Conservation (phyloP, 108 stramenopile genomes). For the Nannochloropsis oceanica region DNA sequence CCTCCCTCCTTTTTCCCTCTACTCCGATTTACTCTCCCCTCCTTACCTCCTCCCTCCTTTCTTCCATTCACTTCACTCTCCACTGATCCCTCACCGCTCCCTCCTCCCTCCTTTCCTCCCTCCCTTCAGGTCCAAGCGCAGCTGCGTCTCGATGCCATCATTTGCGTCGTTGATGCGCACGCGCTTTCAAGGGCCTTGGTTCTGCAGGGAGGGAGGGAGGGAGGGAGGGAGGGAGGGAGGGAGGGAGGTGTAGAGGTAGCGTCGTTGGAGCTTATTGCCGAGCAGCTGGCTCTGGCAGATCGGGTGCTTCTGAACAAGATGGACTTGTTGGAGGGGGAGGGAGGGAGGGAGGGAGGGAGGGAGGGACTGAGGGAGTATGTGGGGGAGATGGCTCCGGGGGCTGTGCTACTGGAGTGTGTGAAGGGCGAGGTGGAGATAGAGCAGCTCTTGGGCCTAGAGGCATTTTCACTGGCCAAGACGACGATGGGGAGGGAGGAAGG, state of each 20-base stretch:
- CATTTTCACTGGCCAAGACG: not conserved
- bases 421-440: not conserved
- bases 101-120: not conserved
- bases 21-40: too few relatives aligned
- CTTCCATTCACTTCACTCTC: not conserved
- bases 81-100: not conserved
- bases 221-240: not conserved
- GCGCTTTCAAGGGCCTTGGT: not conserved
- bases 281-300: constrained; percentile 82
- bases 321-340: constrained; percentile 57
- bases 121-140: constrained; percentile 35
- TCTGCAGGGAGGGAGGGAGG: not conserved
- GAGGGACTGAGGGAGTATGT: not conserved
- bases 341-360: not conserved
- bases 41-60: not conserved
- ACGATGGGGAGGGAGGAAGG: not conserved
- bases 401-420: not conserved
- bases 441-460: not conserved
- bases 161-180: constrained; percentile 19
- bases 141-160: constrained; percentile 18
- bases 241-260: not conserved
- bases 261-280: not conserved
- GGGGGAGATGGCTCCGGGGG: not conserved
- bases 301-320: constrained; percentile 91
- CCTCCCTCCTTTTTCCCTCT: too few relatives aligned